phyloP scores from a whole-genome alignment of 179 eudicot species.

The Carnegiea gigantea region DNA sequence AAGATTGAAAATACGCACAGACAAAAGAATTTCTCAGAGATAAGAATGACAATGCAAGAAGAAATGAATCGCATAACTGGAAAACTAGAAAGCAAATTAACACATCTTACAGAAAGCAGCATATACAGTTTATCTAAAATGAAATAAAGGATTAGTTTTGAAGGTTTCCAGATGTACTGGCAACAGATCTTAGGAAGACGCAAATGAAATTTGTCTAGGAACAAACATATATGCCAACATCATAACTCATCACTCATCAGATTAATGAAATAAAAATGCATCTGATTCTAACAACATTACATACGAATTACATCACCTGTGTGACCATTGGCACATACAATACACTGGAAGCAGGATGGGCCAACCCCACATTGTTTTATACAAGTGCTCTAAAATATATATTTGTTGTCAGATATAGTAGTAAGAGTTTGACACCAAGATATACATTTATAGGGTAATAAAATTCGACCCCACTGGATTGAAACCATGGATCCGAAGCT shows the following conservation, averaged over 20 bases:
- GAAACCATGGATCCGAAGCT: no score
- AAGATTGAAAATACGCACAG: neutral
- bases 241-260: neutral
- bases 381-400: no score
- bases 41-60: neutral
- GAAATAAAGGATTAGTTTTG: neutral
- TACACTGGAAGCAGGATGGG: no score
- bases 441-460: no score
- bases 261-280: neutral
- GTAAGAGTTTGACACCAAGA: no score
- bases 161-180: neutral
- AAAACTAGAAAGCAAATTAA: constrained; percentile 4
- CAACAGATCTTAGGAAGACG: neutral
- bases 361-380: no score
- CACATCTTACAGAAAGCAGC: neutral
- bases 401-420: no score
- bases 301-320: no score
- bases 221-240: neutral
- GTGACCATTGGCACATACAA: no score
- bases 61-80: neutral
- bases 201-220: neutral
- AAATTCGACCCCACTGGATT: no score
- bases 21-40: neutral
- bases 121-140: no score
- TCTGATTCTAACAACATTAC: neutral